These are phyloP conservation scores for Phellinidium pouzarii DNA, from an alignment of 1,284 basidiomycete genomes.

Conservation along the genomic window DNA sequence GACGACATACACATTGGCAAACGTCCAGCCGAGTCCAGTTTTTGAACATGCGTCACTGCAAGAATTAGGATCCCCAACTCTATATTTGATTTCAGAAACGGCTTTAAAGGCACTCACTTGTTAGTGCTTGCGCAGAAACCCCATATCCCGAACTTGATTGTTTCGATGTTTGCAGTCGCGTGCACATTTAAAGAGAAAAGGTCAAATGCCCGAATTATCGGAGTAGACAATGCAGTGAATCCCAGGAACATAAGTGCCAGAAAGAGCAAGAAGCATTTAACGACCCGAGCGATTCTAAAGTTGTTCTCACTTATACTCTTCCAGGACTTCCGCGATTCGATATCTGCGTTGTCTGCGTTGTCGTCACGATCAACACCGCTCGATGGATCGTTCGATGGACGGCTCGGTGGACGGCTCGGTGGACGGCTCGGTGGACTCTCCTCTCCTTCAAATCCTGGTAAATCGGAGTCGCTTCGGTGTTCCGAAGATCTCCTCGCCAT, in stretches of 20 bases:
- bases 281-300: not conserved
- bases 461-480: not conserved
- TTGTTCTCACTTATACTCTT: not conserved
- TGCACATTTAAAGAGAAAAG: not conserved
- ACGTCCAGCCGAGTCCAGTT: constrained; percentile 10
- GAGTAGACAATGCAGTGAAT: constrained; percentile 10
- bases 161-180: constrained; percentile 1
- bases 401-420: too few species aligned
- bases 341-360: not conserved
- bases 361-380: not conserved
- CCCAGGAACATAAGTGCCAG: constrained; percentile 4
- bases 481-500: not conserved
- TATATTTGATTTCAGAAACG: not conserved
- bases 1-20: constrained; percentile 9
- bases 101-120: not conserved
- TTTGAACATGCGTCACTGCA: constrained; percentile 4
- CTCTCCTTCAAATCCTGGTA: not conserved
- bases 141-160: constrained; percentile 2
- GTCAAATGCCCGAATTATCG: constrained; percentile 4
- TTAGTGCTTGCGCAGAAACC: constrained; percentile 4
- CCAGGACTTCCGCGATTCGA: not conserved
- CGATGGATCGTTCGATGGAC: too few species aligned
- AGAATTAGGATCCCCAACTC: constrained; percentile 1
- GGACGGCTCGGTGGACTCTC: not conserved
- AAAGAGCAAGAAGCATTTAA: constrained; percentile 6